These are phyloP conservation scores for Pythium chondricola DNA, from an alignment of 352 stramenopile species.

Conservation along the genomic window DNA sequence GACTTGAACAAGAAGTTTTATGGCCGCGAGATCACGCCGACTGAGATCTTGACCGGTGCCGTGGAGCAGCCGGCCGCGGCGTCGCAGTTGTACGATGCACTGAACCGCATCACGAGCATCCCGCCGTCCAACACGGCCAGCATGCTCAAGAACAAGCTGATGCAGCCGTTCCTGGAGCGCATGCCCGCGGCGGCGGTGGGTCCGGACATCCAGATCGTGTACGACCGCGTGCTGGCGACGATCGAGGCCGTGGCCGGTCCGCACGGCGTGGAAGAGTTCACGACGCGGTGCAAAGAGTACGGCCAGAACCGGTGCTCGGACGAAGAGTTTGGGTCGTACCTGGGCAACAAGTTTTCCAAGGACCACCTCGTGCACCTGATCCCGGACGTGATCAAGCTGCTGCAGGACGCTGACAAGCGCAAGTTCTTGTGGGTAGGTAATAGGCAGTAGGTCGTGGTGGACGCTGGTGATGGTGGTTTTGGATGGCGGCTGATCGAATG, in stretches of 20 bases:
- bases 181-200: conserved; percentile 67
- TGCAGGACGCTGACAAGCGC: conserved; percentile 78
- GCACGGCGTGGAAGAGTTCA: conserved; percentile 72
- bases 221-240: conserved; percentile 72
- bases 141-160: conserved; percentile 51
- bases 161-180: conserved; percentile 63
- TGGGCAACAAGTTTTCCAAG: conserved; percentile 62
- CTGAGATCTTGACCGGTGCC: conserved; percentile 75
- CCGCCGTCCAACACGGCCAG: conserved; percentile 46
- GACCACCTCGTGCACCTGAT: conserved; percentile 71
- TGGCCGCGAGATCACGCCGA: conserved; percentile 77
- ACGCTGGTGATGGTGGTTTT: conserved; percentile 13
- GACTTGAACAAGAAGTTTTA: conserved; percentile 89
- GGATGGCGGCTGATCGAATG: not conserved
- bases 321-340: conserved; percentile 60
- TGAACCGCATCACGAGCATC: conserved; percentile 71
- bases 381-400: conserved; percentile 76
- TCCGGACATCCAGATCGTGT: conserved; percentile 76
- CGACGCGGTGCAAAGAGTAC: conserved; percentile 82
- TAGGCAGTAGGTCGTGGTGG: too few relatives aligned
- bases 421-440: conserved; percentile 76
- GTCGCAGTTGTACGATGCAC: conserved; percentile 74
- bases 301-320: conserved; percentile 76
- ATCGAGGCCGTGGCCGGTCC: conserved; percentile 58
- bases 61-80: conserved; percentile 79